These are phyloP conservation scores for Arthrobotrys sinensis DNA, from an alignment of 2,329 filamentous ascomycete genomes.

Conservation along the genomic window DNA sequence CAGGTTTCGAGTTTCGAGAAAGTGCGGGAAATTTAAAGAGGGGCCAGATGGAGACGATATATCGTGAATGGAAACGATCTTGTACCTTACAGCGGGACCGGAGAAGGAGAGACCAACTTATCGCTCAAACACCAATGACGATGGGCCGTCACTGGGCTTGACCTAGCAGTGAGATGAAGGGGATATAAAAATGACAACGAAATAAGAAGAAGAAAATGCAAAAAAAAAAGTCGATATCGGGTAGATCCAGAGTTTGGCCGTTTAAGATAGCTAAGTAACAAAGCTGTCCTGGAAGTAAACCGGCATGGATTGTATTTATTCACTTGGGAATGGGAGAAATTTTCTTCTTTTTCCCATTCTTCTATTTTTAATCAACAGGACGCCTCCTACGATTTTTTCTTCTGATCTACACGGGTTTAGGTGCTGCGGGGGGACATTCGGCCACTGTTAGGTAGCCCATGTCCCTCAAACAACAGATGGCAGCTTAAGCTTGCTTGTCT, in stretches of 20 bases:
- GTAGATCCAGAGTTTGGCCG: constrained; percentile 33
- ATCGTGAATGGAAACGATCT: constrained; percentile 17
- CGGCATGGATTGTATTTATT: constrained; percentile 27
- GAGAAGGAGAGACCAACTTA: constrained; percentile 40
- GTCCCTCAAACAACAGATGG: constrained; percentile 43
- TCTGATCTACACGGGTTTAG: constrained; percentile 14
- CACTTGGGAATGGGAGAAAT: constrained; percentile 18
- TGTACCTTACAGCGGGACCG: constrained; percentile 59
- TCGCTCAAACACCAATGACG: constrained; percentile 39
- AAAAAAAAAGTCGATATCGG: constrained; percentile 28
- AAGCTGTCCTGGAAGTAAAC: constrained; percentile 9
- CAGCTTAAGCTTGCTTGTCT: constrained; percentile 42
- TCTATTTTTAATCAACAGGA: constrained; percentile 53
- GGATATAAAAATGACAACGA: constrained; percentile 12
- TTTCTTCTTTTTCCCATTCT: constrained; percentile 9
- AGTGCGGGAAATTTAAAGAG: constrained; percentile 37
- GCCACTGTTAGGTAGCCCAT: constrained; percentile 10
- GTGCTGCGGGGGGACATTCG: constrained; percentile 12
- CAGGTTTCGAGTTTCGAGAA: constrained; percentile 33
- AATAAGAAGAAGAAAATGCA: constrained; percentile 9
- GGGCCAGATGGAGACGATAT: constrained; percentile 6
- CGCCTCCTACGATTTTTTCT: constrained; percentile 14
- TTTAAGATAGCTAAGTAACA: constrained; percentile 22
- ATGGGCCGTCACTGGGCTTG: neutral
- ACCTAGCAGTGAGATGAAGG: neutral